Percentiles rank a stretch among this genome's conserved stretches.
These are phyloP conservation scores for Wakefieldia striispora DNA, from an alignment of 768 basidiomycete genomes.

Conservation along the genomic window DNA sequence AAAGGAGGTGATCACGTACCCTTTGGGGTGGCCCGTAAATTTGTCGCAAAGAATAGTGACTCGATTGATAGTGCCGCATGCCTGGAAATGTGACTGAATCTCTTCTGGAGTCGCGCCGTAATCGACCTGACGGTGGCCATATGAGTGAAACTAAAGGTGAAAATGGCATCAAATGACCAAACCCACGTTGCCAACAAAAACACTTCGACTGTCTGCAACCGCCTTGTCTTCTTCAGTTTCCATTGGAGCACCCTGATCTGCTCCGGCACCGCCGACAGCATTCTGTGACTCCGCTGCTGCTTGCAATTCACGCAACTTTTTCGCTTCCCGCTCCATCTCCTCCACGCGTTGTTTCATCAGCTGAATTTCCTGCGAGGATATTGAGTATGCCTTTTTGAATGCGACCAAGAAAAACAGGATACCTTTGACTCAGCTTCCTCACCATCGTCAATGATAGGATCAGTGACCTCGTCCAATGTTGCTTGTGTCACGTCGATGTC, in stretches of 20 bases:
- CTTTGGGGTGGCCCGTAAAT: constrained; percentile 99
- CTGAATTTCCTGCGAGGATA: constrained; percentile 66
- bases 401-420: constrained; percentile 8
- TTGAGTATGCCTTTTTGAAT: constrained; percentile 9
- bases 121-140: constrained; percentile 70
- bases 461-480: constrained; percentile 30
- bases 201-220: constrained; percentile 77
- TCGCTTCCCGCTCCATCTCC: constrained; percentile 91
- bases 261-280: constrained; percentile 42
- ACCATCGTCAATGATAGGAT: constrained; percentile 47
- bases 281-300: constrained; percentile 67
- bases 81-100: constrained; percentile 95
- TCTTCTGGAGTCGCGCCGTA: constrained; percentile 97
- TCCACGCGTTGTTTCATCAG: constrained; percentile 91
- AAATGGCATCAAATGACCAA: constrained; percentile 4
- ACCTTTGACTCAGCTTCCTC: constrained; percentile 68
- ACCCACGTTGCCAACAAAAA: constrained; percentile 95
- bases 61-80: constrained; percentile 97
- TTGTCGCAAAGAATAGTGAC: constrained; percentile 99
- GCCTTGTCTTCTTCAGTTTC: constrained; percentile 86
- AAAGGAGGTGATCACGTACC: constrained; percentile 45
- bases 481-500: constrained; percentile 49
- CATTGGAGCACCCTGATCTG: constrained; percentile 50
- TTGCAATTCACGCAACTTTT: constrained; percentile 83
- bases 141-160: constrained; percentile 9